Conservation (phyloP, 1,284 basidiomycete species). For the Phaffia rhodozyma region DNA sequence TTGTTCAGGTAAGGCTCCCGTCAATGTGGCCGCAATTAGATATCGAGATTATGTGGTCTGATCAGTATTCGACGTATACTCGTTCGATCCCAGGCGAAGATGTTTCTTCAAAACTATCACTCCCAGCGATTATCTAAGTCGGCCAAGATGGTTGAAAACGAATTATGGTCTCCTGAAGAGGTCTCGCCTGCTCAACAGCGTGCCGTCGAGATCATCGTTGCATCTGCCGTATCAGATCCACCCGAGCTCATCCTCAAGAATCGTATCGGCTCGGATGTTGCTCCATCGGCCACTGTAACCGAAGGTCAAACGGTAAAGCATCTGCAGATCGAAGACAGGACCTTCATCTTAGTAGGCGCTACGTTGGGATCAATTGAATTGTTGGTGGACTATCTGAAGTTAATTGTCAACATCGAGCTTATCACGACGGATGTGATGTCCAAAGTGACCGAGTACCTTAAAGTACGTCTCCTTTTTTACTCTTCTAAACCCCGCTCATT, state of each 20-base stretch:
- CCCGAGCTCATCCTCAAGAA: slow-evolving; percentile 47
- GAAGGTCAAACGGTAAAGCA: slow-evolving; percentile 46
- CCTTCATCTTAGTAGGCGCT: slow-evolving; percentile 75
- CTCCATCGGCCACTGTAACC: neutral
- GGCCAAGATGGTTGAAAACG: slow-evolving; percentile 61
- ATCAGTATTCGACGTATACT: neutral
- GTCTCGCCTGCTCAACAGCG: slow-evolving; percentile 79
- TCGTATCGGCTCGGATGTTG: slow-evolving; percentile 12
- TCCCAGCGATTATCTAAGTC: slow-evolving; percentile 65
- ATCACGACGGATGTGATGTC: slow-evolving; percentile 90
- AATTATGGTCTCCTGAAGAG: slow-evolving; percentile 48
- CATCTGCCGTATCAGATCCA: slow-evolving; percentile 70
- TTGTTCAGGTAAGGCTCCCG: slow-evolving; percentile 52
- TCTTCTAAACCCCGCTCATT: neutral
- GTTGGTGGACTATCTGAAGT: slow-evolving; percentile 71
- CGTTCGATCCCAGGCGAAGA: slow-evolving; percentile 52
- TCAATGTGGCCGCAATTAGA: neutral
- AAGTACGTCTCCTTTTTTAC: slow-evolving; percentile 37
- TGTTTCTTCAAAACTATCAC: slow-evolving; percentile 77
- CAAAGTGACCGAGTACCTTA: slow-evolving; percentile 86
- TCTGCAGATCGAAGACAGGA: slow-evolving; percentile 67
- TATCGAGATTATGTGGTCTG: neutral
- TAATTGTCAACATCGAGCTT: slow-evolving; percentile 77
- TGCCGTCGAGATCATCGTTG: slow-evolving; percentile 59
- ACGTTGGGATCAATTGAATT: slow-evolving; percentile 65